Percentiles rank a stretch among this genome's conserved stretches.
Conservation (phyloP, 768 basidiomycete genomes). For the Ramaria rubella region DNA sequence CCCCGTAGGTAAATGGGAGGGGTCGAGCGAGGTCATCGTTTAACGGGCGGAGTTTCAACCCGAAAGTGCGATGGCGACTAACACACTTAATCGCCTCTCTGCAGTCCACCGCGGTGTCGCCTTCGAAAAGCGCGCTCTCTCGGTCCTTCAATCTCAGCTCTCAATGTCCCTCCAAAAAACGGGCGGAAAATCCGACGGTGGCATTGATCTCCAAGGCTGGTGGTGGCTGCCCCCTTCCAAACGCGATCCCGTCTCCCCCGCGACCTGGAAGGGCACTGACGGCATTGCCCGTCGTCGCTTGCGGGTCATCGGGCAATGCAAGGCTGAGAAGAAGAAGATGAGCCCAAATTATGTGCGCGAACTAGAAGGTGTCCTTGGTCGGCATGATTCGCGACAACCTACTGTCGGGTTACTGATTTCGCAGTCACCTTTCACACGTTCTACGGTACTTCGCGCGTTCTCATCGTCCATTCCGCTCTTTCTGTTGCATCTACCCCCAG, state of each 20-base stretch:
- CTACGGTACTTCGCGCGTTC: slow-evolving; percentile 61
- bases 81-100: slow-evolving; percentile 24
- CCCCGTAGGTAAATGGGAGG: slow-evolving; percentile 8
- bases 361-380: slow-evolving; percentile 79
- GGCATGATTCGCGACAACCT: slow-evolving; percentile 31
- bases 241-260: not conserved
- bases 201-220: slow-evolving; percentile 85
- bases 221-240: slow-evolving; percentile 68
- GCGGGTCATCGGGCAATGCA: slow-evolving; percentile 83
- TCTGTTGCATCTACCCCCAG: slow-evolving; percentile 63
- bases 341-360: slow-evolving; percentile 81
- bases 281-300: slow-evolving; percentile 40
- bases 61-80: not conserved
- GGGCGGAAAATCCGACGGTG: slow-evolving; percentile 86
- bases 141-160: slow-evolving; percentile 52
- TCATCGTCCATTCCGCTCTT: slow-evolving; percentile 75
- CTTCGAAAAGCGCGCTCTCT: slow-evolving; percentile 67
- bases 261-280: slow-evolving; percentile 3
- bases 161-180: slow-evolving; percentile 77
- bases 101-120: slow-evolving; percentile 61
- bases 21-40: slow-evolving; percentile 14
- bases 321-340: slow-evolving; percentile 78
- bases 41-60: not conserved
- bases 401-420: slow-evolving; percentile 75
- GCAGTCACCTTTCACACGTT: slow-evolving; percentile 70